phyloP scores from a whole-genome alignment of 2,329 filamentous ascomycete species.

The Talaromyces verruculosus region DNA sequence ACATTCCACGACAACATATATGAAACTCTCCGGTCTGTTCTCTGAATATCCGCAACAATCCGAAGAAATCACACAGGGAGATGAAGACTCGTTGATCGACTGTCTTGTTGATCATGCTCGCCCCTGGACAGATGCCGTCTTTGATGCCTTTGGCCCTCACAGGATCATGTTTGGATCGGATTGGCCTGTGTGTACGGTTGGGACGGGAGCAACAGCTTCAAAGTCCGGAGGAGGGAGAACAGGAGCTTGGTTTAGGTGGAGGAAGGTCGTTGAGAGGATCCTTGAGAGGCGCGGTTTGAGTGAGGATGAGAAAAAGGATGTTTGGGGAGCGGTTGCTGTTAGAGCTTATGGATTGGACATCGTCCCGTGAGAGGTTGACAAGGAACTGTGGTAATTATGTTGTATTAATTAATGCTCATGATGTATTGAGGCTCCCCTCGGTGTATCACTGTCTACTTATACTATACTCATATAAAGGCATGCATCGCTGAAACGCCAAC shows the following conservation, averaged over 20 bases:
- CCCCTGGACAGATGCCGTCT: conserved; percentile 70
- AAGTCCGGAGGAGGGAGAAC: conserved; percentile 28
- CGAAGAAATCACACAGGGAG: background rate
- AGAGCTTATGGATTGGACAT: conserved; percentile 59
- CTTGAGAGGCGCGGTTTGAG: conserved; percentile 54
- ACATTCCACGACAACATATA: conserved; percentile 66
- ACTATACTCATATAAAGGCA: background rate
- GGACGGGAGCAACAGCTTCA: conserved; percentile 50
- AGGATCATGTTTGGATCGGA: conserved; percentile 89
- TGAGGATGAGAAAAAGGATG: conserved; percentile 61
- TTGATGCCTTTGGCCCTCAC: conserved; percentile 68
- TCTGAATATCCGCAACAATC: conserved; percentile 66
- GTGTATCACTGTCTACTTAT: background rate
- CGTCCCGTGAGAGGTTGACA: background rate
- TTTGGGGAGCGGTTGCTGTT: conserved; percentile 72
- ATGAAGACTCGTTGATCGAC: conserved; percentile 24
- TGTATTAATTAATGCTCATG: background rate
- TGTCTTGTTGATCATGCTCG: conserved; percentile 58
- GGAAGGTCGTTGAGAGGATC: conserved; percentile 65
- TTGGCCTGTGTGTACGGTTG: conserved; percentile 86
- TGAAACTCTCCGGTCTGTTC: conserved; percentile 89
- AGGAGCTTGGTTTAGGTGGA: conserved; percentile 74
- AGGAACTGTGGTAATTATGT: background rate
- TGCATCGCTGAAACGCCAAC: conserved; percentile 7
- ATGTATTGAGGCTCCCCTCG: background rate